Base-by-base conservation (phyloP, 2,329 filamentous ascomycete species). In the Ilyonectria sp. region DNA sequence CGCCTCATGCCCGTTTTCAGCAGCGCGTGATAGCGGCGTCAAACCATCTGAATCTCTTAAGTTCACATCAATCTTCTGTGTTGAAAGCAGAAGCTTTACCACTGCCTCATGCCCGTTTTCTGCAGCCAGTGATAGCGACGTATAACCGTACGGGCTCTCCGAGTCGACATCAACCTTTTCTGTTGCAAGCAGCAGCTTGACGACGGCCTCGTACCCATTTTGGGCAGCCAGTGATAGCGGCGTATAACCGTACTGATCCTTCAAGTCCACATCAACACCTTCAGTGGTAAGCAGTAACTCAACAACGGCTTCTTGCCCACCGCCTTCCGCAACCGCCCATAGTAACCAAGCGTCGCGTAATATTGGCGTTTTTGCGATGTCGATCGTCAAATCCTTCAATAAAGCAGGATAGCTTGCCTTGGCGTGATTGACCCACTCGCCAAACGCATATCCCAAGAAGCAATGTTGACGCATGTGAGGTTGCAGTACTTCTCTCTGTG, bases 331-430 rank as follows among this genome's bases (percentile, higher is more conserved):
- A 33, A 9, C 23, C 26, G 49, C 19, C 26, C 49, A 13, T 31
- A 53, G 49, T 35, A 53, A 53, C 49, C 49, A 53, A 31, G 49
- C 26, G 49, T 53, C 49, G 26, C 49, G 49, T 53, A 53, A 53
- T 53, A 26, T 53, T 53, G 49, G n/a, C 10, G 31, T 6, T 19
- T 21, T 13, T 19, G 23, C 44, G 4, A 23, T 21, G 19, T 46
- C 44, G n/a, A 46, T 10, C 19, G 21, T 23, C 44, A 46, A 46
- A 5, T 46, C 44, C 19, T 23, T 46, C 9, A 23, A 46, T 19
- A 21, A 23, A 46, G 17, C n/a, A 46, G 44, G 44, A 46, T 10
- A 9, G 13, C 6, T 46, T 46, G 44, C 43, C 23, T 11, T 46
- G 23, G 43, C 43, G n/a, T 46, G 43, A 21, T 46, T n/a, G 4